A percentile compares a stretch with the other conserved stretches of the same genome.
Conservation (phyloP, 345 rosid genomes). For the Sisymbrium altissimum region DNA sequence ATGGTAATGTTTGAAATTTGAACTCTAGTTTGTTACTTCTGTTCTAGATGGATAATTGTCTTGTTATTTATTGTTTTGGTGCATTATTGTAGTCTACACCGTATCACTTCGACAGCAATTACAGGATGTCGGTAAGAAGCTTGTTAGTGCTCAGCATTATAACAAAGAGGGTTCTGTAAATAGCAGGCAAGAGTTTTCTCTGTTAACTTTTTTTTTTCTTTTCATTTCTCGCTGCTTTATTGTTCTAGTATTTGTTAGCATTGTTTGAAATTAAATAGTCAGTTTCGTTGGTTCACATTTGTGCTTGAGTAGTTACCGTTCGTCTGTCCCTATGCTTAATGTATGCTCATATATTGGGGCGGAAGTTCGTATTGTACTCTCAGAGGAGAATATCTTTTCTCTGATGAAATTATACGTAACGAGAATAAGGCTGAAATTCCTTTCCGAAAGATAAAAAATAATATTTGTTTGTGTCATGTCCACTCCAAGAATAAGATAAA, state of each 20-base stretch:
- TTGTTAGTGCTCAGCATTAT: constrained; percentile 85
- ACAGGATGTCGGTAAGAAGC: constrained; percentile 94
- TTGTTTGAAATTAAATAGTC: neutral
- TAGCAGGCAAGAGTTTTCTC: constrained; percentile 56
- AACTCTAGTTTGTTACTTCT: constrained; percentile 4
- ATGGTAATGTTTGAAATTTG: constrained; percentile 58
- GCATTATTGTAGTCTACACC: constrained; percentile 73
- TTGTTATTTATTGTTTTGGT: constrained; percentile 28
- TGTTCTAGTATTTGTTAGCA: neutral
- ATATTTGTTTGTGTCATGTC: neutral
- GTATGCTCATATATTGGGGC: neutral
- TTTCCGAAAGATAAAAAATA: neutral
- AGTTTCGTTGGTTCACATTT: neutral
- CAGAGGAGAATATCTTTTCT: neutral
- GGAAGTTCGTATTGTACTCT: neutral
- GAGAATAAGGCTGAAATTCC: neutral
- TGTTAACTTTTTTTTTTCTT: neutral
- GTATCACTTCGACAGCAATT: constrained; percentile 96
- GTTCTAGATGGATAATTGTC: constrained; percentile 8
- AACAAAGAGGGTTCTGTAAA: constrained; percentile 90
- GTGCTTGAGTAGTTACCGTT: neutral
- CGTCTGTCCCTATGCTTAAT: neutral
- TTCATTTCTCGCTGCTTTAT: neutral
- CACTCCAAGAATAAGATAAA: constrained; percentile 13
- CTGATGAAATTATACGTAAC: neutral